These are phyloP conservation scores for Dactylellina parvicollis DNA, from an alignment of 2,329 filamentous ascomycete species.

Conservation along the genomic window DNA sequence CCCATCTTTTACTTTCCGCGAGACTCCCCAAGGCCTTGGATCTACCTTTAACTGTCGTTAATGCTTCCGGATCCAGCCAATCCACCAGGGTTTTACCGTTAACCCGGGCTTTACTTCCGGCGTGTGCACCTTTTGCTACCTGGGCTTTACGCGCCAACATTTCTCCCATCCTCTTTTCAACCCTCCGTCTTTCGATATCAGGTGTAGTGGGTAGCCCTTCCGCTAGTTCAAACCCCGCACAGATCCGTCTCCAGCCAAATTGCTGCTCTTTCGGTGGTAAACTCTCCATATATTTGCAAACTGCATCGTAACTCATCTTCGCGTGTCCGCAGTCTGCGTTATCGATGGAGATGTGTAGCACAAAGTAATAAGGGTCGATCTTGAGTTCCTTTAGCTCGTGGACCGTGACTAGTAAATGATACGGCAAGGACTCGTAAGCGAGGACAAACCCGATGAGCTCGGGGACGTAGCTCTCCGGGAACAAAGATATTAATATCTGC, in stretches of 20 bases:
- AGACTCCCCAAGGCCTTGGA: slow-evolving; percentile 13
- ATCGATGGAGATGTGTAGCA: slow-evolving; percentile 67
- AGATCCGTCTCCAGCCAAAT: slow-evolving; percentile 59
- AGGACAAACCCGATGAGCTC: slow-evolving; percentile 67
- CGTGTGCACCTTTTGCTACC: slow-evolving; percentile 62
- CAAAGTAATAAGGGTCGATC: slow-evolving; percentile 65
- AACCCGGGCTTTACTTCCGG: slow-evolving; percentile 60
- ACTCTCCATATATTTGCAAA: slow-evolving; percentile 55
- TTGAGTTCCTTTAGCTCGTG: slow-evolving; percentile 64
- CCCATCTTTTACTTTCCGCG: slow-evolving; percentile 62
- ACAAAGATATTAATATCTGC: slow-evolving; percentile 65
- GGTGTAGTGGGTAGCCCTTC: slow-evolving; percentile 52
- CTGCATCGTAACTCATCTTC: slow-evolving; percentile 63
- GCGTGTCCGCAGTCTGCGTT: slow-evolving; percentile 65
- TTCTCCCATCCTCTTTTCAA: not conserved
- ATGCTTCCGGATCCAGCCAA: slow-evolving; percentile 62
- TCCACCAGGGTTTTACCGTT: slow-evolving; percentile 59
- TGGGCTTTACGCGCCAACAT: slow-evolving; percentile 61
- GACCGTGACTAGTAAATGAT: slow-evolving; percentile 62
- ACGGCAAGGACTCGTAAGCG: slow-evolving; percentile 63
- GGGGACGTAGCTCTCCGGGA: slow-evolving; percentile 65
- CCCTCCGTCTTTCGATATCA: not conserved
- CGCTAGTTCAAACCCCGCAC: slow-evolving; percentile 63
- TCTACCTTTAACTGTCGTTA: no score
- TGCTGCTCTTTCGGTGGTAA: slow-evolving; percentile 55